Base-by-base conservation (phyloP, 371 early-diverging fungal species). In the Syncephalastrum monosporum region DNA sequence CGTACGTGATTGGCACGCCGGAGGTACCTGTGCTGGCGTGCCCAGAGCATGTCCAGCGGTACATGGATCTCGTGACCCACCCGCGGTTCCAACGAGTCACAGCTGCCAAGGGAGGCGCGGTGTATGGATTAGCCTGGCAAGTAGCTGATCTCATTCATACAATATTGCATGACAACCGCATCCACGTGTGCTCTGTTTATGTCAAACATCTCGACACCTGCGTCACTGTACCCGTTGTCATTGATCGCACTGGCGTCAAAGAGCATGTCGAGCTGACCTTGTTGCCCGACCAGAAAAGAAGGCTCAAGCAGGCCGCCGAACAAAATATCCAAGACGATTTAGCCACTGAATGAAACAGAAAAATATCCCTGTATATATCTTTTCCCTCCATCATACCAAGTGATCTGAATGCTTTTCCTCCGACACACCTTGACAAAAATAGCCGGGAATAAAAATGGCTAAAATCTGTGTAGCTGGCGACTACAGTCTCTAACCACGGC, bases 1-100 rank as follows among this genome's bases (percentile, higher is more conserved):
- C 84, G 1, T 89, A 89, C 54, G 80, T 88, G 49, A 67, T 93
- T n/a, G 93, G 93, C 14, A 89, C 82, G 57, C 89, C 87, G 45
- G 85, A 87, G 24, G 83, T 85, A 53, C 81, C 79, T 24, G 76
- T 93, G 15, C 76, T 88, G 0, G 82, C 81, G 14, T 93, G 93
- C 91, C 74, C 80, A 50, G 63, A 88, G 48, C 72, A 88, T 47
- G 59, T 64, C 29, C 67, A 68, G 4, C 55, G 53, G 3, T 56
- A 85, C 15, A 80, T 79, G 25, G 63, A 80, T 16, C 61, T 79
- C 41, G 81, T 88, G 8, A 73, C 77, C 24, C 72, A 64, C 57
- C 86, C 87, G 42, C 54, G 61, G 65, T 87, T 87, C 2, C 82
- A 87, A 45, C 74, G 75, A 46, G 92, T 93, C 56, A 89, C 87